Evolutionary conservation across 2,329 filamentous ascomycete species (phyloP), one percentile per base, ranked within the genome.

Genomic region (Phyllachora maydis): DNA sequence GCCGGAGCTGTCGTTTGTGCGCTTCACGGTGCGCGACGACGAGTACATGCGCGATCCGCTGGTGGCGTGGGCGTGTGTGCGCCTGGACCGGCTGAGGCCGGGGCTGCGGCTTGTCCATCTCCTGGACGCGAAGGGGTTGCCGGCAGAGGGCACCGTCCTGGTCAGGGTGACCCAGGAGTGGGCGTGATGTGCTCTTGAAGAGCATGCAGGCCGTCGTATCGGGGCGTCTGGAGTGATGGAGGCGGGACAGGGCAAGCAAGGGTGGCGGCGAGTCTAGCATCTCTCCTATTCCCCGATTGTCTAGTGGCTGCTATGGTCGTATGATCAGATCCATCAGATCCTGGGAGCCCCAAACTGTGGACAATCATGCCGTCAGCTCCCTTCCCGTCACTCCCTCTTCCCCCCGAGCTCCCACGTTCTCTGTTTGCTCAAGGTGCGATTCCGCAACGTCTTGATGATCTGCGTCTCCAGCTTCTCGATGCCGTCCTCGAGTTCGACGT

Each of bases 1-100:
- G 6, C 65, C 75, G 24, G 65, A 74, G 38, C 52, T 83, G 30
- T 66, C 68, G 15, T 83, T 82, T 50, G 56, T 81, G 25, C 59
- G 75, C 37, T 78, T 95, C 54, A 81, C 90, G 36, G 59, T 95
- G 34, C 75, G 82, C 45, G 79, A 95, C 42, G 75, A 91, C 35
- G 75, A 85, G 45, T 65, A 83, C 33, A 69, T 72, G 4, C 61
- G 63, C 31, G 82, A 95, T 38, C 64, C 74, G 28, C 47, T 92
- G 27, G 73, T 81, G 8, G 81, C 75, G 3, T 95, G 88, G 88
- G 70, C 77, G 2, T 92, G 82, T 39, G 71, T 91, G 35, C 63
- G 82, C 18, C 62, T 95, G 12, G 82, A 93, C 47, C 63, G 82
- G 6, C 46, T 93, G 28, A 66, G 67, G 29, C 52, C 62, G 16